These are phyloP conservation scores for Thielaviopsis populi DNA, from an alignment of 2,329 filamentous ascomycete genomes.

Conservation along the genomic window DNA sequence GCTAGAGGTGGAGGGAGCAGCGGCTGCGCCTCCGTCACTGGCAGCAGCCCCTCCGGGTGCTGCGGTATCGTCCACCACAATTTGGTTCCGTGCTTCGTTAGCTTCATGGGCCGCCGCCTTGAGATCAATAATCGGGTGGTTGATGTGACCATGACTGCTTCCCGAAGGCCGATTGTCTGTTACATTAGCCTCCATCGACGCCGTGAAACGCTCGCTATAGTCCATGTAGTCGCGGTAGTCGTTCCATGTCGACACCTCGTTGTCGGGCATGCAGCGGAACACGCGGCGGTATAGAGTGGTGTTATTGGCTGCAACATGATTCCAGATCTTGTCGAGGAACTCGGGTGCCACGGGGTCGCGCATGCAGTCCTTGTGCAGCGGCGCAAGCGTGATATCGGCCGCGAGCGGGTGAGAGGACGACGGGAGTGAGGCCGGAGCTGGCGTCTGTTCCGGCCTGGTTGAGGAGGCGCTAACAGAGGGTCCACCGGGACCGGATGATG, in stretches of 20 bases:
- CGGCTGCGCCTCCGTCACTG: neutral
- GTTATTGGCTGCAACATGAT: conserved; percentile 77
- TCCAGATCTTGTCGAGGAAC: conserved; percentile 85
- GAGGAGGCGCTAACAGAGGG: conserved; percentile 19
- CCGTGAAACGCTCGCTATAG: conserved; percentile 64
- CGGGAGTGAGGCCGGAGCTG: conserved; percentile 14
- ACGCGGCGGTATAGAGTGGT: conserved; percentile 87
- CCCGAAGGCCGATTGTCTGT: conserved; percentile 26
- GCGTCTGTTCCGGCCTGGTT: neutral
- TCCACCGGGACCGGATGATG: neutral
- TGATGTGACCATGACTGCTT: conserved; percentile 27
- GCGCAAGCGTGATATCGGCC: conserved; percentile 56
- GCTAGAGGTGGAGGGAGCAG: neutral
- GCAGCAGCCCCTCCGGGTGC: neutral
- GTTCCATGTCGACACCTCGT: conserved; percentile 81
- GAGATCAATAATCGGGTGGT: conserved; percentile 20
- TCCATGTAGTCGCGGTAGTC: conserved; percentile 75
- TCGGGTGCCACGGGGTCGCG: conserved; percentile 65
- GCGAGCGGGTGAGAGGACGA: conserved; percentile 36
- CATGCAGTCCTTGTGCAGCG: conserved; percentile 86
- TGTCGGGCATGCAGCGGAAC: conserved; percentile 95
- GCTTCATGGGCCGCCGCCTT: conserved; percentile 20
- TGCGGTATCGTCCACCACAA: conserved; percentile 6
- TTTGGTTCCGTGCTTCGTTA: conserved; percentile 22
- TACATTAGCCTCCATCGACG: conserved; percentile 44